phyloP scores from a whole-genome alignment of 163 green algal genomes.

The Chlamydomonas reinhardtii region DNA sequence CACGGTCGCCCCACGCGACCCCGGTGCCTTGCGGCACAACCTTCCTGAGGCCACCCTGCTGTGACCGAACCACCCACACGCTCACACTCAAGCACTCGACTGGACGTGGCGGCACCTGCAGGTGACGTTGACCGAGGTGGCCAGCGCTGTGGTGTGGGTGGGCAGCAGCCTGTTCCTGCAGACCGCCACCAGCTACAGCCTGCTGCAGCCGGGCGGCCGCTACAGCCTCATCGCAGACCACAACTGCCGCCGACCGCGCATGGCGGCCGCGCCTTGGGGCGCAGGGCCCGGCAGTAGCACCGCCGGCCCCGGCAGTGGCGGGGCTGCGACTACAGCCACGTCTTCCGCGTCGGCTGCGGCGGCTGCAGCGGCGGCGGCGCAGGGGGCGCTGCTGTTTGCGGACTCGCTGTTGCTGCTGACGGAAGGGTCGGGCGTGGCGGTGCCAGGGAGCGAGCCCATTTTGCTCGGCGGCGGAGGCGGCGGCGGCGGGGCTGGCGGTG shows the following conservation, averaged over 20 bases:
- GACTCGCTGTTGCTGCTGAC: conserved; percentile 22
- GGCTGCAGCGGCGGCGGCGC: neutral
- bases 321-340: neutral
- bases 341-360: too few relatives aligned
- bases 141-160: conserved; percentile 21
- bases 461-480: neutral
- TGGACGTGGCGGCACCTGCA: too few relatives aligned
- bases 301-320: neutral
- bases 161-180: conserved; percentile 23
- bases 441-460: conserved; percentile 23
- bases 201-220: conserved; percentile 28
- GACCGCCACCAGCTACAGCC: conserved; percentile 8
- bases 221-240: conserved; percentile 17
- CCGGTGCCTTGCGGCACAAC: too few relatives aligned
- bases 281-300: neutral
- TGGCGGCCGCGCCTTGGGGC: conserved; percentile 14
- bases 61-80: too few relatives aligned
- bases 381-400: conserved; percentile 19
- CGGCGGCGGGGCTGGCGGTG: too few relatives aligned
- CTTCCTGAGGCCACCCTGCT: too few relatives aligned
- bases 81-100: too few relatives aligned
- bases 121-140: conserved; percentile 29
- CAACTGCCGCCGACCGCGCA: conserved; percentile 7
- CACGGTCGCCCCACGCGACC: too few relatives aligned
- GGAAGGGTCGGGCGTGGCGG: conserved; percentile 15